Conservation (phyloP, 163 green algal species). For the Smithsoniella earleae region DNA sequence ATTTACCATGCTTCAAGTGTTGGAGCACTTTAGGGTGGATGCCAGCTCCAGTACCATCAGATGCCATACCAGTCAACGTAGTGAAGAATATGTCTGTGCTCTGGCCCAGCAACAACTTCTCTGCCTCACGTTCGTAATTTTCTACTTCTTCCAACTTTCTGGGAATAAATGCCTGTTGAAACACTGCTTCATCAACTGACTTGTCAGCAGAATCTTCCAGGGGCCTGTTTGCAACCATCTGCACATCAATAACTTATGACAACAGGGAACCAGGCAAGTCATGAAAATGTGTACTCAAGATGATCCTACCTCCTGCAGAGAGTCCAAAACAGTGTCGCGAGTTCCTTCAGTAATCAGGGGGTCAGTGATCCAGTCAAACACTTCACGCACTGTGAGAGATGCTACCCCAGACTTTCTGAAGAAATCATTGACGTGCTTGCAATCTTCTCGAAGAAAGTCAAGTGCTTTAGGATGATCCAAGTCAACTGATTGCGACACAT, state of each 20-base stretch:
- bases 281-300: not conserved
- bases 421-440: slow-evolving; percentile 65
- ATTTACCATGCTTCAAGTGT: too few species aligned
- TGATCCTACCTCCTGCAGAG: slow-evolving; percentile 55
- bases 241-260: too few species aligned
- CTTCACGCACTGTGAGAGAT: slow-evolving; percentile 73
- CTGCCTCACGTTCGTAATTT: slow-evolving; percentile 75
- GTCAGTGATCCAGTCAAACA: slow-evolving; percentile 97
- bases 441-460: slow-evolving; percentile 93
- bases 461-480: slow-evolving; percentile 94
- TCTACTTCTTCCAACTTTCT: slow-evolving; percentile 78
- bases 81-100: slow-evolving; percentile 28
- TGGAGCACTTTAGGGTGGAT: slow-evolving; percentile 1
- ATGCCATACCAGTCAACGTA: not conserved
- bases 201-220: slow-evolving; percentile 42
- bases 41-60: slow-evolving; percentile 27
- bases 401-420: slow-evolving; percentile 59
- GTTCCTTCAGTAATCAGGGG: slow-evolving; percentile 52
- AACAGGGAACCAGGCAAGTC: too few species aligned
- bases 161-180: slow-evolving; percentile 79
- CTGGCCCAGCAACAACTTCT: slow-evolving; percentile 43
- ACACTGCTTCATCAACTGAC: slow-evolving; percentile 58
- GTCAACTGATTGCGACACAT: slow-evolving; percentile 94
- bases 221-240: not conserved
- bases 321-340: slow-evolving; percentile 54